Conservation (phyloP, 176 grass and related monocot species). For the Elymus sibiricus region DNA sequence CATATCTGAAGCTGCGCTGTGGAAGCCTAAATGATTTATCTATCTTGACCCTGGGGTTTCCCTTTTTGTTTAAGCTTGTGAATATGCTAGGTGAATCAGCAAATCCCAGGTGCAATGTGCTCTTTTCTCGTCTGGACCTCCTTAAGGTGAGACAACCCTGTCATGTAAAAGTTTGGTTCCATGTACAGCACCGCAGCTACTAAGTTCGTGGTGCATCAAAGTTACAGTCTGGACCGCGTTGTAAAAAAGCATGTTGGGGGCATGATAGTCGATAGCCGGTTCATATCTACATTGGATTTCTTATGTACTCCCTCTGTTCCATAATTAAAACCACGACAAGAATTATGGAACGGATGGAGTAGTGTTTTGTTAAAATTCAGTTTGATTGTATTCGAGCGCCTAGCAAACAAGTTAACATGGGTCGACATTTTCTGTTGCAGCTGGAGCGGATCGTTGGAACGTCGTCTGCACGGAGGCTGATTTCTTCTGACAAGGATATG, state of each 20-base stretch:
- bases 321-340: too few relatives aligned
- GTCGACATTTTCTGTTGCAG: constrained; percentile 16
- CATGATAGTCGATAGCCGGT: too few relatives aligned
- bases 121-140: constrained; percentile 75
- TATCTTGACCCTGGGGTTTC: background rate
- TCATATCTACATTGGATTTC: too few relatives aligned
- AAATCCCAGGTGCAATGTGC: constrained; percentile 54
- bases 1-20: background rate
- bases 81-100: constrained; percentile 76
- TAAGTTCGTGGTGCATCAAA: too few relatives aligned
- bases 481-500: constrained; percentile 70
- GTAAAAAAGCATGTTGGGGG: background rate
- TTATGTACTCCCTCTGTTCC: too few relatives aligned
- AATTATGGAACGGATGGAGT: too few relatives aligned
- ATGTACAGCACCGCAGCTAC: too few relatives aligned
- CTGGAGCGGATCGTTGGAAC: constrained; percentile 75
- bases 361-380: too few relatives aligned
- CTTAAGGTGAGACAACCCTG: constrained; percentile 55
- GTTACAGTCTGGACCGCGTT: background rate
- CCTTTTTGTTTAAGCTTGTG: constrained; percentile 57
- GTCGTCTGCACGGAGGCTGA: constrained; percentile 52
- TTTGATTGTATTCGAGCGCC: too few relatives aligned
- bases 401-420: background rate
- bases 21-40: constrained; percentile 1
- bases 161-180: background rate